Percentiles rank a stretch among this genome's conserved stretches.
These are phyloP conservation scores for Metschnikowia chrysomelidarum DNA, from an alignment of 805 yeast genomes.

Conservation along the genomic window DNA sequence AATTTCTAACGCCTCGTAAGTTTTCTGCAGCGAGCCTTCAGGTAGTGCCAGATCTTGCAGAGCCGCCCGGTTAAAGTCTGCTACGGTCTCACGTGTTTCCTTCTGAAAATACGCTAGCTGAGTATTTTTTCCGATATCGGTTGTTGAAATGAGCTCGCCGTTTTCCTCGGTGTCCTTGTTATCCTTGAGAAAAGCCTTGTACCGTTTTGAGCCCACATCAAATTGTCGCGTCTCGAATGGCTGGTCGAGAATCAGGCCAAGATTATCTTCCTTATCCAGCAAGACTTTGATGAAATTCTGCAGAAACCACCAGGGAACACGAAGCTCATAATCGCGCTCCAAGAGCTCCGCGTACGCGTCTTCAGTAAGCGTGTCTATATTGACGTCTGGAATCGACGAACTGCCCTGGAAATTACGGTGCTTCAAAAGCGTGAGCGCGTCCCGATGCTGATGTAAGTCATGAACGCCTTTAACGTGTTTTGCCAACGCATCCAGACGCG, in stretches of 20 bases:
- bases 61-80: neutral
- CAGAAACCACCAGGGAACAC: conserved; percentile 44
- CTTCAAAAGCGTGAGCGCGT: conserved; percentile 30
- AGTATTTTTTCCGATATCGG: conserved; percentile 9
- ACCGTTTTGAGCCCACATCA: conserved; percentile 33
- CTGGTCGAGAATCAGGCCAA: conserved; percentile 21
- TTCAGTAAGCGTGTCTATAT: conserved; percentile 28
- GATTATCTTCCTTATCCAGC: conserved; percentile 17
- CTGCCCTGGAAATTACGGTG: conserved; percentile 31
- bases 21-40: conserved; percentile 1
- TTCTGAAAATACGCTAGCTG: conserved; percentile 8
- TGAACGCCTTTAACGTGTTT: conserved; percentile 64
- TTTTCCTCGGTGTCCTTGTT: conserved; percentile 1
- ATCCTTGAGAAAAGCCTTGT: conserved; percentile 24
- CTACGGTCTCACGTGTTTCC: conserved; percentile 7
- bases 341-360: conserved; percentile 27
- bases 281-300: conserved; percentile 28
- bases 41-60: neutral
- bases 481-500: conserved; percentile 59
- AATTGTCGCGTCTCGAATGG: conserved; percentile 35
- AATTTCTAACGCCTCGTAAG: conserved; percentile 27
- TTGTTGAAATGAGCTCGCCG: conserved; percentile 15
- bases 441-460: conserved; percentile 43
- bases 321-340: conserved; percentile 33
- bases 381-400: conserved; percentile 22